phyloP scores from a whole-genome alignment of 2,329 filamentous ascomycete species.

The Pezicula carpinea region DNA sequence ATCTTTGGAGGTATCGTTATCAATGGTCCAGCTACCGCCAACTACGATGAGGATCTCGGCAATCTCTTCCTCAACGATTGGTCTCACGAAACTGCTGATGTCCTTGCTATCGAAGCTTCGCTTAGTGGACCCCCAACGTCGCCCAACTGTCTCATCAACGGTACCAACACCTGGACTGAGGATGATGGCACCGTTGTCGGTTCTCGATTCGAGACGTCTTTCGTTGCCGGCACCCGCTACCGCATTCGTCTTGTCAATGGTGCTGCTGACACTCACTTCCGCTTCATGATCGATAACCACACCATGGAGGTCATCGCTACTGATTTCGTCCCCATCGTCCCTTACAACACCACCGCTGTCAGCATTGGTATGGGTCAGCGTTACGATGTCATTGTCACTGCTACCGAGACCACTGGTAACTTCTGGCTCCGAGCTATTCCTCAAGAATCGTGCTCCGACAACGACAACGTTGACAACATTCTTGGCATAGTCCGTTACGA shows the following conservation, averaged over 20 bases:
- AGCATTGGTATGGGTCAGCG: slow-evolving; percentile 50
- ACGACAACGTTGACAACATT: slow-evolving; percentile 45
- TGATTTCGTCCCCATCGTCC: slow-evolving; percentile 52
- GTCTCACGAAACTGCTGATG: slow-evolving; percentile 22
- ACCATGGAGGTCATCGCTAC: slow-evolving; percentile 61
- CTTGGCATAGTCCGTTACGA: slow-evolving; percentile 44
- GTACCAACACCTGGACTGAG: slow-evolving; percentile 11
- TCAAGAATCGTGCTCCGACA: slow-evolving; percentile 51
- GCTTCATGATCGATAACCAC: slow-evolving; percentile 40
- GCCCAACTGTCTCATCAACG: slow-evolving; percentile 25
- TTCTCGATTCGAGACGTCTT: slow-evolving; percentile 27
- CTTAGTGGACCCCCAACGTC: slow-evolving; percentile 23
- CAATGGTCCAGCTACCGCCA: slow-evolving; percentile 50
- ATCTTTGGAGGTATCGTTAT: slow-evolving; percentile 56
- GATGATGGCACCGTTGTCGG: slow-evolving; percentile 15
- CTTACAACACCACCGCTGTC: slow-evolving; percentile 41
- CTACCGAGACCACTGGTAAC: slow-evolving; percentile 38
- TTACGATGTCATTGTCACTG: slow-evolving; percentile 39
- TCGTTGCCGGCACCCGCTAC: slow-evolving; percentile 36
- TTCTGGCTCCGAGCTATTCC: slow-evolving; percentile 57
- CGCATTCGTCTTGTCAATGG: slow-evolving; percentile 42
- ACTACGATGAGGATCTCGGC: slow-evolving; percentile 61
- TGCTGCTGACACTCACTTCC: slow-evolving; percentile 37
- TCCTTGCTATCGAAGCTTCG: slow-evolving; percentile 14
- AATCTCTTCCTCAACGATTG: slow-evolving; percentile 33